These are phyloP conservation scores for Citrullus colocynthis DNA, from an alignment of 306 rosid genomes.

Conservation along the genomic window DNA sequence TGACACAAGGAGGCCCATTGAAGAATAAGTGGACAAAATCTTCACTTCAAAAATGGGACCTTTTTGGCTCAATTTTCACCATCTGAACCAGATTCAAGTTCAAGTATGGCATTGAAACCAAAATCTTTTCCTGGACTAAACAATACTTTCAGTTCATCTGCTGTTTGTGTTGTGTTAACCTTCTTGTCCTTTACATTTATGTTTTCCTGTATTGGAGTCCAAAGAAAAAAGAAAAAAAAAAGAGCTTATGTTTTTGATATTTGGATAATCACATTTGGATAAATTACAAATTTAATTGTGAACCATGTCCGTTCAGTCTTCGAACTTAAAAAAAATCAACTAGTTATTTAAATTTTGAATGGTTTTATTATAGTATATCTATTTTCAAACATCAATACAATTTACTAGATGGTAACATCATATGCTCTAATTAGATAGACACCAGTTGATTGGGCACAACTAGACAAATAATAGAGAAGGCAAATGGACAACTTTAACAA, in stretches of 20 bases:
- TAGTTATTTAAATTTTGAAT: not conserved
- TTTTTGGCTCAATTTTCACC: not conserved
- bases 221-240: not conserved
- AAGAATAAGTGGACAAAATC: not conserved
- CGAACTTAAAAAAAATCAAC: not conserved
- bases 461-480: not conserved
- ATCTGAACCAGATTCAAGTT: constrained; percentile 31
- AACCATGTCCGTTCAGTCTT: not conserved
- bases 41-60: constrained; percentile 1
- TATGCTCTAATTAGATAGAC: not conserved
- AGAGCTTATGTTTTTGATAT: not conserved
- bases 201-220: constrained; percentile 43
- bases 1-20: not conserved
- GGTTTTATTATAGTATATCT: not conserved
- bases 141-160: constrained; percentile 40
- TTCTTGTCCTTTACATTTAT: constrained; percentile 58
- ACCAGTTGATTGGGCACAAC: not conserved
- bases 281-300: not conserved
- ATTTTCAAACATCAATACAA: not conserved
- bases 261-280: not conserved
- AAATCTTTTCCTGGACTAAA: constrained; percentile 57
- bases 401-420: not conserved
- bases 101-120: constrained; percentile 54
- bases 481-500: not conserved
- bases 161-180: constrained; percentile 52